Percentiles rank a stretch among this genome's conserved stretches.
Conservation (phyloP, 2,329 filamentous ascomycete genomes). For the Metarhizium sp. region DNA sequence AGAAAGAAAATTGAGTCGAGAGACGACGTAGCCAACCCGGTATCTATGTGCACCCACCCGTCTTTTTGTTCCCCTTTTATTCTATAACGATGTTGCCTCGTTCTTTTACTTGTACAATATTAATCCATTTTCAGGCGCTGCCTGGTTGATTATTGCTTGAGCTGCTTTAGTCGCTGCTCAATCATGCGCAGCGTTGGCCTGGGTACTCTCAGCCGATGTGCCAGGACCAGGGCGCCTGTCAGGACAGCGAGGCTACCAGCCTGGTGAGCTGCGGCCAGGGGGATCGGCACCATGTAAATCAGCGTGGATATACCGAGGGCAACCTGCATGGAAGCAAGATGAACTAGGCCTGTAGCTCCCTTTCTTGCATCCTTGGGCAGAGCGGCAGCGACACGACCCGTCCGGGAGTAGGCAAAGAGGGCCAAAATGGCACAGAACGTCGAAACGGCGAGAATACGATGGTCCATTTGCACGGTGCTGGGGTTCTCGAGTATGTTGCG, state of each 20-base stretch:
- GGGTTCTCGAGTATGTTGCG: slow-evolving; percentile 97
- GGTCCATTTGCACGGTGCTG: slow-evolving; percentile 87
- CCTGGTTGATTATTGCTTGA: slow-evolving; percentile 5
- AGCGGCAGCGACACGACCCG: slow-evolving; percentile 44
- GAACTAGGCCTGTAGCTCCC: slow-evolving; percentile 70
- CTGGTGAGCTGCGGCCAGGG: slow-evolving; percentile 84
- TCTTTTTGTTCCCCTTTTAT: neutral
- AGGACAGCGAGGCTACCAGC: slow-evolving; percentile 80
- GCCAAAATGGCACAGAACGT: slow-evolving; percentile 75
- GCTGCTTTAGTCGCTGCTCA: slow-evolving; percentile 35
- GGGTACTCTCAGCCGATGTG: slow-evolving; percentile 68
- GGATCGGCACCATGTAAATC: slow-evolving; percentile 86
- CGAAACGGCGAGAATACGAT: slow-evolving; percentile 82
- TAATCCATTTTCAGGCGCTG: neutral
- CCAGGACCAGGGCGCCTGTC: slow-evolving; percentile 71
- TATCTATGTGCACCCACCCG: neutral
- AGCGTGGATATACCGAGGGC: slow-evolving; percentile 82
- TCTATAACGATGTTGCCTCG: neutral
- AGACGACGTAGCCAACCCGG: neutral
- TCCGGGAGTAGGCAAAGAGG: slow-evolving; percentile 72
- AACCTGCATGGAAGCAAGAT: slow-evolving; percentile 74
- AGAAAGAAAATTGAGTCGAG: slow-evolving; percentile 4
- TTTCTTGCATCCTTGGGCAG: slow-evolving; percentile 56
- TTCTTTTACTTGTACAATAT: neutral
- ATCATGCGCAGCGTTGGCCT: slow-evolving; percentile 53